Base-by-base conservation (phyloP, 768 basidiomycete genomes). In the Amanita molliuscula region DNA sequence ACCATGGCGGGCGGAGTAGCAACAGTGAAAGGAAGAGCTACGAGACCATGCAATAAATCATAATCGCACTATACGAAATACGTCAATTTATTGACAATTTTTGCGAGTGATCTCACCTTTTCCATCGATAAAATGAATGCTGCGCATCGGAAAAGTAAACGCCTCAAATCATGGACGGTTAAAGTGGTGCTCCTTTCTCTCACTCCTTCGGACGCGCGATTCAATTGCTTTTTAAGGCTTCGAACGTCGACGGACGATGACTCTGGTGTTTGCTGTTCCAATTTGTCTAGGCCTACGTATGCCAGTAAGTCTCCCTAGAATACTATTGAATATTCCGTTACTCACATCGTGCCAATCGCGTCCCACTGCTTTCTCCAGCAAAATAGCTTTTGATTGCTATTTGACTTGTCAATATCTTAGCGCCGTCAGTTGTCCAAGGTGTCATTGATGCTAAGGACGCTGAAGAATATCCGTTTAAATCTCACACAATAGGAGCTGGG, bases 341-440 rank as follows among this genome's bases (percentile, higher is more conserved):
- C 77, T 63, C 78, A 51, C 77, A 70, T 40, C 78, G 77, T 7
- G 86, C 82, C 20, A 92, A 66, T 8, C 83, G 75, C 43, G 90
- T 73, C 29, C 92, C 92, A 31, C 84, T 86, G 6, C 81, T 81
- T 64, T 97, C 92, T 23, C 93, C 93, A 18, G 79, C 74, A 59
- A 82, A 97, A 62, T 91, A 92, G n/a, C 82, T 82, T 61, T 95
- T 95, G 35, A 86, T 84, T 0, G 91, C 85, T 50, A 96, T 79
- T 59, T 97, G 89, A 55, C 84, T 88, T 0, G 88, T 75, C 37
- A 98, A 73, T 1, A 78, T 71, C 61, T 88, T 89, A 7, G 94
- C 78, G 18, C 82, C 79, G 62, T 99, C 95, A 3, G 83, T 76
- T 54, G 82, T 81, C 77, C 83, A 82, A 45, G 69, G 73, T 0